These are phyloP conservation scores for Spiromastix sp. DNA, from an alignment of 2,329 filamentous ascomycete species.

Conservation along the genomic window DNA sequence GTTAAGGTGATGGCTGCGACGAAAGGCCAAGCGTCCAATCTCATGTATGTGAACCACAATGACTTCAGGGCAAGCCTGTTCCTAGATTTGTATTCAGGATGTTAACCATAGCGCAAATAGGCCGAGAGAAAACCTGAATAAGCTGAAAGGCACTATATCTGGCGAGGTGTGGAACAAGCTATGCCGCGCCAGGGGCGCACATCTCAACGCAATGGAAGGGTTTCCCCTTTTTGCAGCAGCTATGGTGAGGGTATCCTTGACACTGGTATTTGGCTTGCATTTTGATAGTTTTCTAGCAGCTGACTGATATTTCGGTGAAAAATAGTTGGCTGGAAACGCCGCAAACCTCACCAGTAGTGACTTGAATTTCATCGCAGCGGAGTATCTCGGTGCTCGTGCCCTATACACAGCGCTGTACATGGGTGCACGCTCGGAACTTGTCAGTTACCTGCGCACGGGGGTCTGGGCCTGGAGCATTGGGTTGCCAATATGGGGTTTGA, in stretches of 20 bases:
- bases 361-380: slow-evolving; percentile 21
- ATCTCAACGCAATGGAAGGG: slow-evolving; percentile 26
- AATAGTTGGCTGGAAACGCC: slow-evolving; percentile 22
- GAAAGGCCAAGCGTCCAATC: slow-evolving; percentile 20
- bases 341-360: slow-evolving; percentile 21
- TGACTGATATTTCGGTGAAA: not conserved
- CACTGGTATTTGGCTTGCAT: not conserved
- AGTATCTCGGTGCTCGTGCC: slow-evolving; percentile 23
- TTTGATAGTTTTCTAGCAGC: not conserved
- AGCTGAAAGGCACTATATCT: slow-evolving; percentile 18
- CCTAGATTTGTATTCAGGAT: not conserved
- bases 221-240: slow-evolving; percentile 26
- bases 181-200: slow-evolving; percentile 20
- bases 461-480: slow-evolving; percentile 24
- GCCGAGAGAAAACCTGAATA: slow-evolving; percentile 22
- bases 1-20: slow-evolving; percentile 22
- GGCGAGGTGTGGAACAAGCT: slow-evolving; percentile 15
- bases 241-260: slow-evolving; percentile 17
- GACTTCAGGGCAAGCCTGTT: not conserved
- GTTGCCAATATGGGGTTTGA: slow-evolving; percentile 21
- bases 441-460: slow-evolving; percentile 23
- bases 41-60: slow-evolving; percentile 11
- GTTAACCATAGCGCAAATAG: slow-evolving; percentile 10
- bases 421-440: slow-evolving; percentile 20
- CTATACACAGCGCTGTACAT: slow-evolving; percentile 26